These are phyloP conservation scores for Trichoderma citrinoviride DNA, from an alignment of 2,329 filamentous ascomycete species.

Conservation along the genomic window DNA sequence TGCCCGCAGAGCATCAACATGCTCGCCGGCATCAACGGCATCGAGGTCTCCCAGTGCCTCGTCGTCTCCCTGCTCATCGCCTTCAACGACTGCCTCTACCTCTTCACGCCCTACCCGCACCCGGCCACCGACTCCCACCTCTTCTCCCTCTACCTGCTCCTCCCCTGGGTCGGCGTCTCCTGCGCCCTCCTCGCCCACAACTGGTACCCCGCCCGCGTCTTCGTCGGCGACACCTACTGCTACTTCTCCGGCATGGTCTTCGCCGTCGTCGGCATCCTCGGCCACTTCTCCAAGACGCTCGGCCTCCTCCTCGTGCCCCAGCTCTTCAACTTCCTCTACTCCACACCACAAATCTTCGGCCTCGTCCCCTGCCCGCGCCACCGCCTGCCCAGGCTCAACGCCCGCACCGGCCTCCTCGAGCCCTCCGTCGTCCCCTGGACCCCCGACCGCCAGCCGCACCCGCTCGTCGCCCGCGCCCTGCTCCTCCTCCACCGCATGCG, in stretches of 20 bases:
- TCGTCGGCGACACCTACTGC: slow-evolving; percentile 98
- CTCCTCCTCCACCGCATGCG: slow-evolving; percentile 66
- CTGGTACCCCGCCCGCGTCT: slow-evolving; percentile 92
- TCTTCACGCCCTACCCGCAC: slow-evolving; percentile 79
- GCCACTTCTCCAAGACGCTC: slow-evolving; percentile 97
- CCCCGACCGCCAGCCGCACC: slow-evolving; percentile 63
- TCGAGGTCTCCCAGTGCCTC: slow-evolving; percentile 92
- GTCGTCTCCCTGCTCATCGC: slow-evolving; percentile 82
- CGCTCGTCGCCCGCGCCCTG: slow-evolving; percentile 60
- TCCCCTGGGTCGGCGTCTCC: slow-evolving; percentile 93
- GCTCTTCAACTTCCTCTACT: slow-evolving; percentile 96
- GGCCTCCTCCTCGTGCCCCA: slow-evolving; percentile 88
- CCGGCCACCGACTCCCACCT: slow-evolving; percentile 94
- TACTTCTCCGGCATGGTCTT: slow-evolving; percentile 99
- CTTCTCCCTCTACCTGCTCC: slow-evolving; percentile 90
- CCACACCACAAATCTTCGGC: slow-evolving; percentile 84
- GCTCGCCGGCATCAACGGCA: slow-evolving; percentile 97
- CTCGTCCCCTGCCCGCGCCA: slow-evolving; percentile 90
- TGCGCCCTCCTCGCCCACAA: slow-evolving; percentile 85
- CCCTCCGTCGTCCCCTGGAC: slow-evolving; percentile 78
- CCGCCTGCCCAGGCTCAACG: slow-evolving; percentile 84
- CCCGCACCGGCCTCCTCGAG: slow-evolving; percentile 78
- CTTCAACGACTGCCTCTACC: slow-evolving; percentile 85
- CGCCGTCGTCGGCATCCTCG: slow-evolving; percentile 91
- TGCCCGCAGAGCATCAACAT: slow-evolving; percentile 99